phyloP scores from a whole-genome alignment of 345 rosid genomes.

The Eucalyptus lansdowneana region DNA sequence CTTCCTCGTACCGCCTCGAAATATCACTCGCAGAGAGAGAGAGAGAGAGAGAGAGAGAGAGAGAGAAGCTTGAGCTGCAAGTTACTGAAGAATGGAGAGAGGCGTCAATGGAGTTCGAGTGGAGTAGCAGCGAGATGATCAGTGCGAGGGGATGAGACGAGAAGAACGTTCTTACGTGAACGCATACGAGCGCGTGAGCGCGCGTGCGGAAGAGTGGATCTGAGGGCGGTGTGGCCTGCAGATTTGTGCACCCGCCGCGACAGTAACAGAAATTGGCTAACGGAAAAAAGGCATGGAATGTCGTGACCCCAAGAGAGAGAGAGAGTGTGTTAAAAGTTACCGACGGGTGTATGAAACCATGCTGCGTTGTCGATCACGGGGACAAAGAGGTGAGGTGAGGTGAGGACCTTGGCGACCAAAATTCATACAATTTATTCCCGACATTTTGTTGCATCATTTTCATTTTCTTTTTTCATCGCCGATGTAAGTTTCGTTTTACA shows the following conservation, averaged over 20 bases:
- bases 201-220: background rate
- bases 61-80: background rate
- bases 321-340: background rate
- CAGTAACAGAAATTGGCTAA: background rate
- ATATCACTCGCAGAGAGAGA: background rate
- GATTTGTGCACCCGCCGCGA: background rate
- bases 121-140: background rate
- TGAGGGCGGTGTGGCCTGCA: background rate
- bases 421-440: background rate
- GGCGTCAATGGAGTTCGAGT: background rate
- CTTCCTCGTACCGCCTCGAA: background rate
- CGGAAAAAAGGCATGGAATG: background rate
- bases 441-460: background rate
- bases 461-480: background rate
- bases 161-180: background rate
- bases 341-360: background rate
- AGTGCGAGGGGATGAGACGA: background rate
- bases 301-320: background rate
- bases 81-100: background rate
- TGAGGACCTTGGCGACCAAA: background rate
- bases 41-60: background rate
- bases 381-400: background rate
- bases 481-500: background rate
- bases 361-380: background rate
- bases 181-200: background rate